Conservation (phyloP, 257 asterid genomes). For the Solanum bulbocastanum region DNA sequence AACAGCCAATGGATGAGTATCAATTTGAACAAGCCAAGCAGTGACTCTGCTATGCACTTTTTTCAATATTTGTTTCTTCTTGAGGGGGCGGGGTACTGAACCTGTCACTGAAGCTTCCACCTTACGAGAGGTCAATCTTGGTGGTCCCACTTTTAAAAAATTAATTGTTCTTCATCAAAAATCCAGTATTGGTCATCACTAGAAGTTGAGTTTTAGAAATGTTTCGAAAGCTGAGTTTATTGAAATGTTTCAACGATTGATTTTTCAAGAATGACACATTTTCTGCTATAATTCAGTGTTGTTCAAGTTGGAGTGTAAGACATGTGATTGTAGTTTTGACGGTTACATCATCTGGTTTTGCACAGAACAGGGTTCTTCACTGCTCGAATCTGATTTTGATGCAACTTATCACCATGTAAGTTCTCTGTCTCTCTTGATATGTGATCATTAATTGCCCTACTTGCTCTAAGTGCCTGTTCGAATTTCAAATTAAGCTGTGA, state of each 20-base stretch:
- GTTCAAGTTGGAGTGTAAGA: background rate
- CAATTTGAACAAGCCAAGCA: background rate
- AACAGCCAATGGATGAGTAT: background rate
- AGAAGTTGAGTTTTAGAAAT: background rate
- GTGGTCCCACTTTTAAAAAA: background rate
- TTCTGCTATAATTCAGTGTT: background rate
- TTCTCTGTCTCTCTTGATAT: background rate
- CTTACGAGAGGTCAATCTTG: background rate
- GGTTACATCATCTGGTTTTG: conserved; percentile 21
- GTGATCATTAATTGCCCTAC: background rate
- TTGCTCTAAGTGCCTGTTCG: background rate
- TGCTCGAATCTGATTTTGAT: conserved; percentile 18
- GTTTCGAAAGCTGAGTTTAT: background rate
- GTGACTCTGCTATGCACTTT: background rate
- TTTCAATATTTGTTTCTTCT: background rate
- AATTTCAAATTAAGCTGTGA: background rate
- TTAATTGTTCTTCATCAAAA: background rate
- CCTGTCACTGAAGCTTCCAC: background rate
- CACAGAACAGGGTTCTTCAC: conserved; percentile 45
- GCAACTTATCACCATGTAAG: conserved; percentile 23
- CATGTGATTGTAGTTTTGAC: background rate
- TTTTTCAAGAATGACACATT: background rate
- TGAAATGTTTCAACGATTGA: background rate
- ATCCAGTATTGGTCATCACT: background rate
- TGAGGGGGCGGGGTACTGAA: background rate